These are phyloP conservation scores for Iodosphaeria phyllophila DNA, from an alignment of 2,329 filamentous ascomycete species.

Conservation along the genomic window DNA sequence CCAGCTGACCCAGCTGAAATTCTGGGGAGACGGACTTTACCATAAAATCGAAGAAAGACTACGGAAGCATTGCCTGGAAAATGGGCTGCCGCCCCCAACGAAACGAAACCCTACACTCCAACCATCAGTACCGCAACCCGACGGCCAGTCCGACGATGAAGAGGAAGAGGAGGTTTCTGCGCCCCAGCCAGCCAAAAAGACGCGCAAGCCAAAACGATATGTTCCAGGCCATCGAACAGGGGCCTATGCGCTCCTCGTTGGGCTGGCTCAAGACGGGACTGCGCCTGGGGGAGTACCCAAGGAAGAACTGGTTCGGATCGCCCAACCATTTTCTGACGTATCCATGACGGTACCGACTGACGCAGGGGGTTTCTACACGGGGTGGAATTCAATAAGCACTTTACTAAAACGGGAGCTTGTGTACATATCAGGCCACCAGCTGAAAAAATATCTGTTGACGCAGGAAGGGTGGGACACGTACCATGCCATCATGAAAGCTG, in stretches of 20 bases:
- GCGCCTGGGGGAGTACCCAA: constrained; percentile 46
- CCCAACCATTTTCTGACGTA: constrained; percentile 53
- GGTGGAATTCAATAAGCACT: constrained; percentile 71
- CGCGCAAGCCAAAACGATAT: constrained; percentile 43
- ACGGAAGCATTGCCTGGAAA: constrained; percentile 41
- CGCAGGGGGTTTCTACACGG: constrained; percentile 54
- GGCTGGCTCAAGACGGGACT: constrained; percentile 38
- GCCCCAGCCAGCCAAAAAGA: constrained; percentile 31
- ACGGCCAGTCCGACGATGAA: constrained; percentile 17
- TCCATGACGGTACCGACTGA: constrained; percentile 53
- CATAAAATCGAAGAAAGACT: constrained; percentile 45
- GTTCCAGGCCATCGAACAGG: constrained; percentile 57
- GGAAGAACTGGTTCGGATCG: constrained; percentile 44
- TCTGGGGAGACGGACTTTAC: constrained; percentile 55
- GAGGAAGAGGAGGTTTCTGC: constrained; percentile 15
- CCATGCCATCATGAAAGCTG: constrained; percentile 37
- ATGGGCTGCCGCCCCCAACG: constrained; percentile 49
- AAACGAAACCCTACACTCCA: constrained; percentile 18
- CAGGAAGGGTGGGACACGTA: constrained; percentile 66
- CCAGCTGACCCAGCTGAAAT: constrained; percentile 53
- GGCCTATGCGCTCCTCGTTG: constrained; percentile 52
- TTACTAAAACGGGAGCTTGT: constrained; percentile 56
- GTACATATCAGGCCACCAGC: constrained; percentile 48
- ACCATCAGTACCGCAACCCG: constrained; percentile 11
- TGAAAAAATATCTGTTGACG: constrained; percentile 50